A percentile compares a stretch with the other conserved stretches of the same genome.
phyloP scores from a whole-genome alignment of 176 grass and related monocot genomes.

The Olyra latifolia region DNA sequence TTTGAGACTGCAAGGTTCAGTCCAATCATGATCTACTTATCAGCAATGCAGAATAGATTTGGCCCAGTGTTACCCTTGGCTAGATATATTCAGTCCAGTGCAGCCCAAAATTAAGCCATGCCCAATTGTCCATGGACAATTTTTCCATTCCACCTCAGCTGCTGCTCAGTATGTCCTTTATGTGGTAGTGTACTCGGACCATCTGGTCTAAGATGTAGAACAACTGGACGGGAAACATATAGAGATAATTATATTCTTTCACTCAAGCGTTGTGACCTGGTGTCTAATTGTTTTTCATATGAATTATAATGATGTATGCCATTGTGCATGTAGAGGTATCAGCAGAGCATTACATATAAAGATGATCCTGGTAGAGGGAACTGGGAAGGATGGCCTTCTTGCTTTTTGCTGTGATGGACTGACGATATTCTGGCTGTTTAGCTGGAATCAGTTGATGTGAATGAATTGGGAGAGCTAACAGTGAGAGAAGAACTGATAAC shows the following conservation, averaged over 20 bases:
- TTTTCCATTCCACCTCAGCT: not conserved
- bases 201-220: not conserved
- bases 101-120: not conserved
- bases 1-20: not conserved
- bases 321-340: not conserved
- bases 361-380: not conserved
- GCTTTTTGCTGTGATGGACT: not conserved
- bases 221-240: not conserved
- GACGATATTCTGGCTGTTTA: not conserved
- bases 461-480: not conserved
- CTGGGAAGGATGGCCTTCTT: not conserved
- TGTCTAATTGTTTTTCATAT: not conserved
- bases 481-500: not conserved
- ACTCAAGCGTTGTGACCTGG: not conserved
- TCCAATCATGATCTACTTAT: not conserved
- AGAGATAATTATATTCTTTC: not conserved
- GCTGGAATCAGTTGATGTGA: not conserved
- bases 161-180: not conserved
- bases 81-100: not conserved
- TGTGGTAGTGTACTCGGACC: not conserved
- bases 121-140: not conserved
- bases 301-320: not conserved
- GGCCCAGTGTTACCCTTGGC: not conserved
- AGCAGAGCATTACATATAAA: not conserved
- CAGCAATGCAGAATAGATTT: not conserved